These are phyloP conservation scores for Russula vinacea DNA, from an alignment of 768 basidiomycete species.

Conservation along the genomic window DNA sequence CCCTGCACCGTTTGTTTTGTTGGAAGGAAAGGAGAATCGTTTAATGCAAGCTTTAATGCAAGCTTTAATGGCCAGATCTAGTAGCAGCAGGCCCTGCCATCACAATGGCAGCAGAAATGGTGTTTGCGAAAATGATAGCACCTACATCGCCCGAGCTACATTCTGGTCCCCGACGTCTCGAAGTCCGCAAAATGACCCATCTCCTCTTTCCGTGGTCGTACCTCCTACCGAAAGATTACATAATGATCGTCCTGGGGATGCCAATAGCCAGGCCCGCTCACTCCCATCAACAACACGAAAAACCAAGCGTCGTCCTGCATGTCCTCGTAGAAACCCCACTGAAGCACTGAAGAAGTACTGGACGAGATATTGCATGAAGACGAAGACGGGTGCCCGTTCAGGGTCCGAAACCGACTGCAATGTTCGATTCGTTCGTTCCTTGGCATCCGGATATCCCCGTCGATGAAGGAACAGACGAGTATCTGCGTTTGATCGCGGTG, in stretches of 20 bases:
- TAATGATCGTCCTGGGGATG: conserved; percentile 58
- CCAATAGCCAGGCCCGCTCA: conserved; percentile 21
- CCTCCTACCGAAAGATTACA: conserved; percentile 63
- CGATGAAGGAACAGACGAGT: conserved; percentile 69
- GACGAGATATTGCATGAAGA: conserved; percentile 30
- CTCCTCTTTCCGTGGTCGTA: conserved; percentile 74
- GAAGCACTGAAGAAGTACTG: conserved; percentile 34
- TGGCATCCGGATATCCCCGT: conserved; percentile 74
- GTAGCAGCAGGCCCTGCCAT: background rate
- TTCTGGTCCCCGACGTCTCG: conserved; percentile 17
- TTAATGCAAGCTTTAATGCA: too few relatives aligned
- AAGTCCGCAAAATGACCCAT: conserved; percentile 42
- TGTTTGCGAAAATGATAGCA: background rate
- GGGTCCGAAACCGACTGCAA: conserved; percentile 44
- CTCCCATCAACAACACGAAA: conserved; percentile 32
- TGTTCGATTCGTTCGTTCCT: conserved; percentile 65
- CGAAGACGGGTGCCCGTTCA: conserved; percentile 33
- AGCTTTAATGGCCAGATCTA: background rate
- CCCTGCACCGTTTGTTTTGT: too few relatives aligned
- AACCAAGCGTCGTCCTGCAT: conserved; percentile 32
- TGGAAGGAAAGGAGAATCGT: conserved; percentile 1
- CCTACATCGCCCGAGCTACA: background rate
- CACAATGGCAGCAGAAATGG: background rate
- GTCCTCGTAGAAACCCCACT: conserved; percentile 35
- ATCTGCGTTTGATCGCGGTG: conserved; percentile 61